Evolutionary conservation across 208 protist species (phyloP).

Genomic region (Endotrypanum monterogeii): DNA sequence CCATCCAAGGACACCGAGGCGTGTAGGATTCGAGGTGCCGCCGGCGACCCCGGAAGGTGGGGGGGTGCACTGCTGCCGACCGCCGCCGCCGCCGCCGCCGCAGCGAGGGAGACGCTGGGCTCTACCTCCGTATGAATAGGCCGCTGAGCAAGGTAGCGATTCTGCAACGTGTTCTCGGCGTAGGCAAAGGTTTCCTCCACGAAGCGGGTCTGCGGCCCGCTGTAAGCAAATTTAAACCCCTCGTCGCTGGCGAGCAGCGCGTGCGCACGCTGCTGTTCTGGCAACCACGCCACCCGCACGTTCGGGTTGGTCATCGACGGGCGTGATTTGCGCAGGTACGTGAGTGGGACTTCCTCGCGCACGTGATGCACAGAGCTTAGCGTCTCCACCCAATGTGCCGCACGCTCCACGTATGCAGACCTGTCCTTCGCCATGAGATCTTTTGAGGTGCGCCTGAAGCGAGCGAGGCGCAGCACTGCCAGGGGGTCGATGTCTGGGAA

Average conservation of each 20-base stretch:
- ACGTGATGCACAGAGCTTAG: conserved; percentile 53
- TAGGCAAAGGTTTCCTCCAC: conserved; percentile 82
- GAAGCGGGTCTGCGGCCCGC: conserved; percentile 50
- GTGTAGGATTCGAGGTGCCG: conserved; percentile 43
- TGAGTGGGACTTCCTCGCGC: conserved; percentile 73
- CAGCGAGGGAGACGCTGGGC: conserved; percentile 23
- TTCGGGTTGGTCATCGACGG: conserved; percentile 70
- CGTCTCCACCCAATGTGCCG: conserved; percentile 73
- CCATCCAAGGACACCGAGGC: conserved; percentile 48
- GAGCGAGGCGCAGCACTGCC: conserved; percentile 73
- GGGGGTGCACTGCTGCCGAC: conserved; percentile 4
- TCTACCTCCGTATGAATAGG: conserved; percentile 77
- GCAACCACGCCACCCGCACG: conserved; percentile 81
- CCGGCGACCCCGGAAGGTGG: neutral
- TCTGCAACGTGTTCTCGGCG: conserved; percentile 68
- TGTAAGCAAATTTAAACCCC: conserved; percentile 68
- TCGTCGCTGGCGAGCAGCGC: conserved; percentile 77
- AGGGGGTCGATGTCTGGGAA: conserved; percentile 73
- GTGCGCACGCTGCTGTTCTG: conserved; percentile 44
- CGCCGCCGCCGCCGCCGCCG: conserved; percentile 8
- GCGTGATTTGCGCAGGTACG: conserved; percentile 84
- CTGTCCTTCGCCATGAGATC: conserved; percentile 83
- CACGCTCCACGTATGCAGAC: conserved; percentile 64
- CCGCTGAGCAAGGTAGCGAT: conserved; percentile 66
- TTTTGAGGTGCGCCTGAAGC: conserved; percentile 49